phyloP scores from a whole-genome alignment of 1,284 basidiomycete species.

The Trichosporon coremiiforme region DNA sequence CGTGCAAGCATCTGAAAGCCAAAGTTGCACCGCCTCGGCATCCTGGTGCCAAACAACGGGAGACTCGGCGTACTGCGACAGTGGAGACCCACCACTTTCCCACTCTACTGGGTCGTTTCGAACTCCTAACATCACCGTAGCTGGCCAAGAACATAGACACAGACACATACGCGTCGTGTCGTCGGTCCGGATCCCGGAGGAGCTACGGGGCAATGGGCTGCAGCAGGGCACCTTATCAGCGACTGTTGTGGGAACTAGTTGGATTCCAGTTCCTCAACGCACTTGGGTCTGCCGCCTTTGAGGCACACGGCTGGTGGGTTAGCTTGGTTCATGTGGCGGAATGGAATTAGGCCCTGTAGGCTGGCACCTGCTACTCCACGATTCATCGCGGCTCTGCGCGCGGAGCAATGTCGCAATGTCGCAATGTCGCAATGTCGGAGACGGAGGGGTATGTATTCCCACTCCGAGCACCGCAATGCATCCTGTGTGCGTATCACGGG shows the following conservation, averaged over 20 bases:
- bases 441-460: not conserved
- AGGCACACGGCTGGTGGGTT: not conserved
- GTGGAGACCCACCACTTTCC: not conserved
- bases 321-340: not conserved
- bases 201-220: no score
- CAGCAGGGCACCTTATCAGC: not conserved
- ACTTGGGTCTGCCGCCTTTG: not conserved
- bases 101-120: not conserved
- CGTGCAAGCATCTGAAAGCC: not conserved
- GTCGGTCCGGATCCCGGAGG: no score
- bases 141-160: not conserved
- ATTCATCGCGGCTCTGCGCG: not conserved
- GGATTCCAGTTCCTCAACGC: not conserved
- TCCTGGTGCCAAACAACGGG: not conserved
- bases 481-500: not conserved
- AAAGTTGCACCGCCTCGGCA: not conserved
- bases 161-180: not conserved
- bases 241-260: not conserved
- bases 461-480: not conserved
- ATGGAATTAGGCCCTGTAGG: not conserved
- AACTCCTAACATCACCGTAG: not conserved
- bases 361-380: not conserved
- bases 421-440: not conserved
- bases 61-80: no score
- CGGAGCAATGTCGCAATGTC: not conserved